Evolutionary conservation across 805 yeast genomes (phyloP), one percentile per base, ranked within the genome.

Genomic region (Metschnikowia amazonensis): DNA sequence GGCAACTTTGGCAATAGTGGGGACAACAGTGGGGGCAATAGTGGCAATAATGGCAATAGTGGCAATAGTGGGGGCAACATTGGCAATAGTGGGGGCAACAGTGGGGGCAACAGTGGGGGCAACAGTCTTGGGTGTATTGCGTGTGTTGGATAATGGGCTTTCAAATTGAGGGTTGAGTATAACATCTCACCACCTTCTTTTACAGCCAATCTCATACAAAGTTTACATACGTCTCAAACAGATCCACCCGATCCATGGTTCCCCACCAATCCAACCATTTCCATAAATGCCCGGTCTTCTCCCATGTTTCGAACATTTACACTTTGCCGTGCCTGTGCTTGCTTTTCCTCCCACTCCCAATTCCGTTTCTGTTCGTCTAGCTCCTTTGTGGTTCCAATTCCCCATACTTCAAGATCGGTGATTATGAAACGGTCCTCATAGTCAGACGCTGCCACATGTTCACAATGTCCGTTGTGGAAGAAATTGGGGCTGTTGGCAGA

Each of bases 261-360:
- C 1, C 82, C 82, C 5, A 77, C 74, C 35, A 79, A 59, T 0
- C 84, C 84, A 0, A 88, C 97, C 88, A 90, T 76, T 54, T 89
- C 97, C 50, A 90, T 66, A 39, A 90, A 69, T 0, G 96, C 95
- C 45, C 89, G 66, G 43, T 89, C 96, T 56, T 90, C 97, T 1
- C 86, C 86, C 53, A 85, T 60, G 46, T 76, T 77, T 43, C 76
- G 73, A 27, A 82, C 53, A 57, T 89, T 88, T 2, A 89, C 77
- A 24, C 78, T 73, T 56, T 84, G 85, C 43, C 97, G 72, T 30
- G 89, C 82, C 54, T 81, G 77, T 0, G 95, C 95, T 60, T 89
- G 96, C 40, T 80, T 72, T 58, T 84, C 85, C 60, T 92, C 97
- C 97, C 97, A 89, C 55, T 84, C 89, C 94, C 96, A 86, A 48